Conservation (phyloP, 164 flowering plant species). For the Santalum album region DNA sequence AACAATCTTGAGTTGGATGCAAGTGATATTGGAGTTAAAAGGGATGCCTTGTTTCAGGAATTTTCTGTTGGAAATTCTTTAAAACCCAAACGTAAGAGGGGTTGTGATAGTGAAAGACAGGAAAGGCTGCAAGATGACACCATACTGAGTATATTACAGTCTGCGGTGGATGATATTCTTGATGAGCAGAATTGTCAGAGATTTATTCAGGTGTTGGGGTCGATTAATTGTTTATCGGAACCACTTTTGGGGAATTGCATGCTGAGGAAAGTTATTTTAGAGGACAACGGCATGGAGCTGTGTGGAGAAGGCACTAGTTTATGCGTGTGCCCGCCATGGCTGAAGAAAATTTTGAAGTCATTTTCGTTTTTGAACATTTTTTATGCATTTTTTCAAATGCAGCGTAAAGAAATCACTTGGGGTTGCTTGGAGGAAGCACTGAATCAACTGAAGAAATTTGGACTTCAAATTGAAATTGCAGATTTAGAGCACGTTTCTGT, state of each 20-base stretch:
- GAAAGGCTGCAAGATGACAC: slow-evolving; percentile 19
- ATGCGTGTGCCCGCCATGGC: slow-evolving; percentile 74
- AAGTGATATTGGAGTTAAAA: slow-evolving; percentile 2
- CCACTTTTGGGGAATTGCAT: slow-evolving; percentile 29
- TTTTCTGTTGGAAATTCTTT: slow-evolving; percentile 2
- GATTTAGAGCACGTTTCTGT: slow-evolving; percentile 51
- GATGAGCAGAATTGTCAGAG: slow-evolving; percentile 26
- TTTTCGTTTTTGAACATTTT: slow-evolving; percentile 63
- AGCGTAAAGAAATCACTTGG: slow-evolving; percentile 20
- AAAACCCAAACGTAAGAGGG: slow-evolving; percentile 23
- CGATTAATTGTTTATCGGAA: slow-evolving; percentile 47
- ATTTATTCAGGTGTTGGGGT: slow-evolving; percentile 32
- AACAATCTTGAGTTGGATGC: not conserved
- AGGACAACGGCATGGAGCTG: slow-evolving; percentile 7
- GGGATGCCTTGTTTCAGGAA: not conserved
- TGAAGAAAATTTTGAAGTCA: slow-evolving; percentile 47
- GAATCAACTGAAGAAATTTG: slow-evolving; percentile 30
- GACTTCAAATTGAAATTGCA: slow-evolving; percentile 30
- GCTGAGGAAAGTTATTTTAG: slow-evolving; percentile 17
- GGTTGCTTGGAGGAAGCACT: slow-evolving; percentile 30
- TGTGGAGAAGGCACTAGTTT: slow-evolving; percentile 8
- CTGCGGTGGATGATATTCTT: slow-evolving; percentile 10
- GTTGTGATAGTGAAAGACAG: slow-evolving; percentile 2
- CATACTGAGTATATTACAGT: slow-evolving; percentile 24
- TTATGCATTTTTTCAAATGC: slow-evolving; percentile 38